Percentiles rank a stretch among this genome's conserved stretches.
Conservation (phyloP, 176 grass and related monocot genomes). For the Leersia perrieri region DNA sequence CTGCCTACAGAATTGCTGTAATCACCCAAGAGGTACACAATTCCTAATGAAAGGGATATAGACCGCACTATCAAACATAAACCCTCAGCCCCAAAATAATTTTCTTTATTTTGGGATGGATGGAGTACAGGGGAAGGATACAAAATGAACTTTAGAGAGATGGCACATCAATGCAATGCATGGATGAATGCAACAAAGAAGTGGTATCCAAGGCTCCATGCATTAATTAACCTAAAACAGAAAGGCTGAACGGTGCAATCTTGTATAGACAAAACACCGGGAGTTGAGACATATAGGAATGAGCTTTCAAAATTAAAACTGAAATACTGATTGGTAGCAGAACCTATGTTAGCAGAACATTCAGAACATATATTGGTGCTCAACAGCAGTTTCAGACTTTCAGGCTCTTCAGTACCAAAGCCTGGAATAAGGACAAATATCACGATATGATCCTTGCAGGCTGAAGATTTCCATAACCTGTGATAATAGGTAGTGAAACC, state of each 20-base stretch:
- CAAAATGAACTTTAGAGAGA: neutral
- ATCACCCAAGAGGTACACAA: neutral
- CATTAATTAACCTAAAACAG: neutral
- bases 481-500: constrained; percentile 13
- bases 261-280: neutral
- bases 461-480: constrained; percentile 4
- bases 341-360: constrained; percentile 8
- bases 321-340: neutral
- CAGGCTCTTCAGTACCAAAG: neutral
- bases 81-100: too few species aligned
- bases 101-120: too few species aligned
- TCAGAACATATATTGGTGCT: neutral
- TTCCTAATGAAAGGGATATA: too few species aligned
- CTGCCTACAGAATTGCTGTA: neutral
- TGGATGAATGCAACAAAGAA: neutral
- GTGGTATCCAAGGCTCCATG: neutral
- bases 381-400: constrained; percentile 17
- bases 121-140: neutral
- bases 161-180: neutral
- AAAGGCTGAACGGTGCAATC: neutral
- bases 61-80: neutral
- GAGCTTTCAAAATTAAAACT: constrained; percentile 25
- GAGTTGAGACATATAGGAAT: neutral
- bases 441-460: constrained; percentile 28
- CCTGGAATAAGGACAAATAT: neutral